Percentiles rank a stretch among this genome's conserved stretches.
phyloP scores from a whole-genome alignment of 306 rosid species.

The Albizia julibrissin region DNA sequence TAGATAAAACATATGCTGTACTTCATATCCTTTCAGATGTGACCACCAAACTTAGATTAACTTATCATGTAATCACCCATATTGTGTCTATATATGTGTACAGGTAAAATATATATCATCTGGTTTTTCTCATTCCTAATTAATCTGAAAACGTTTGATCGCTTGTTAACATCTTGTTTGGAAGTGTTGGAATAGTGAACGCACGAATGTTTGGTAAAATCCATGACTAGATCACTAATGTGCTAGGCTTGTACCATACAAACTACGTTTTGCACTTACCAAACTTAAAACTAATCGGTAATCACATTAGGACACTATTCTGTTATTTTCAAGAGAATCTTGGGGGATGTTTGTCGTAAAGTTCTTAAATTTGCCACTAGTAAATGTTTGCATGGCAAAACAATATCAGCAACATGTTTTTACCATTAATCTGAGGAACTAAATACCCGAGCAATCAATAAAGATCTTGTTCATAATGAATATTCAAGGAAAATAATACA shows the following conservation, averaged over 20 bases:
- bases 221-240: not conserved
- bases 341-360: not conserved
- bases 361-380: not conserved
- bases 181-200: not conserved
- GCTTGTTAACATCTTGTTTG: not conserved
- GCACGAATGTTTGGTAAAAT: not conserved
- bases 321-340: not conserved
- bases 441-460: not conserved
- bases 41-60: not conserved
- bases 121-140: not conserved
- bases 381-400: not conserved
- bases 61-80: conserved; percentile 11
- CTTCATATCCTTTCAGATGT: not conserved
- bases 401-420: not conserved
- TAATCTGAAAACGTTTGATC: conserved; percentile 1
- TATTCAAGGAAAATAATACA: not conserved
- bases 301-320: not conserved
- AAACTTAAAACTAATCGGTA: not conserved
- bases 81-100: not conserved
- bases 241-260: not conserved
- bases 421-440: not conserved
- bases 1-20: not conserved
- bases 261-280: not conserved
- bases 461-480: not conserved
- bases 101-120: not conserved